Base-by-base conservation (phyloP, 2,329 filamentous ascomycete species). In the Thermomyces lanuginosus region DNA sequence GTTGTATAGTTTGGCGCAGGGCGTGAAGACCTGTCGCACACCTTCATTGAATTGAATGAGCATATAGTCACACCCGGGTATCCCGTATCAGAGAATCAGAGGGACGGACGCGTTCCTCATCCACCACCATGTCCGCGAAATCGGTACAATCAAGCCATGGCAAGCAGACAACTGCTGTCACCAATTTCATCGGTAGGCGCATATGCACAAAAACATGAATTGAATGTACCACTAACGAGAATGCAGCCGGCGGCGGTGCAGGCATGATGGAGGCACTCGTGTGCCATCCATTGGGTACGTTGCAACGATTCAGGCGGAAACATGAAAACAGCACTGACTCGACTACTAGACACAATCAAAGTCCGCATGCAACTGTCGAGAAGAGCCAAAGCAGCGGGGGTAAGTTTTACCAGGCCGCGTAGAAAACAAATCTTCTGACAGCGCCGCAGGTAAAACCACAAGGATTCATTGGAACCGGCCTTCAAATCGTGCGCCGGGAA, bases 211-310 rank as follows among this genome's bases (percentile, higher is more conserved):
- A 6, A 6, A 9, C 4, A 20, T 27, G 6, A 13, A 13, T 11
- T 8, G 11, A 10, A 6, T 27, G 21, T 19, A 19, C 32, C 38
- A 32, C 40, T 45, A 29, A 43, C 25, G 19, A 16, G 13, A 15
- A 17, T 26, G 42, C 43, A 92, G 89, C 89, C 52, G 89, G 89
- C 51, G 89, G 89, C 51, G 82, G 82, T 56, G 89, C 89, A 43
- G 89, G 89, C 48, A 93, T 95, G 86, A 95, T 95, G 84, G 89
- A 98, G 60, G 89, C 89, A 25, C 73, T 98, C 36, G 83, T 64
- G 28, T 98, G 89, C 56, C 89, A 98, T 64, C 89, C 89, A 36
- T 69, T 95, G 32, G 79, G 79, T 86, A 66, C 44, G 65, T 42
- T 14, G 24, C 34, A 33, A 22, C 6, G 18, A 21, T 34, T 22